Evolutionary conservation across 2,329 filamentous ascomycete genomes (phyloP).

Genomic region (Phaeosphaeriaceae sp.): DNA sequence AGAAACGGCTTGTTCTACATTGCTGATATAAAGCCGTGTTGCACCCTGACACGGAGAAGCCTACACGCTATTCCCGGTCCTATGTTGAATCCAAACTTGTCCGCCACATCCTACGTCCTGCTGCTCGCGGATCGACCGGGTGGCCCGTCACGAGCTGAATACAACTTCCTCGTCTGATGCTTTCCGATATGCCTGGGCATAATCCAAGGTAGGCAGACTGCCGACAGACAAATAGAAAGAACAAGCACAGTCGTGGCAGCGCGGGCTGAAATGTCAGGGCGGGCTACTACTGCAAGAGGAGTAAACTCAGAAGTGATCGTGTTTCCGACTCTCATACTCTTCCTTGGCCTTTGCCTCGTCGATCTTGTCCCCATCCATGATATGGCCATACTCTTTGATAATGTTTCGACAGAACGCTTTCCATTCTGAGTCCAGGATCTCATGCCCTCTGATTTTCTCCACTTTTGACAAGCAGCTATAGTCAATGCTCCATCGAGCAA

Average conservation of each 20-base stretch:
- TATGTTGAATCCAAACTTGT: neutral
- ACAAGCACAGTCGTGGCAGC: neutral
- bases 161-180: too few relatives aligned
- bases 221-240: neutral
- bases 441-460: conserved; percentile 50
- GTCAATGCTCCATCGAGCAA: conserved; percentile 55
- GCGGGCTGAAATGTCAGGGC: neutral
- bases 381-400: conserved; percentile 46
- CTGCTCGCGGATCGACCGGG: neutral
- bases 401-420: conserved; percentile 63
- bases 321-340: conserved; percentile 1
- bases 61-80: neutral
- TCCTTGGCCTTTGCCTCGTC: conserved; percentile 13
- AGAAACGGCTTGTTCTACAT: too few relatives aligned
- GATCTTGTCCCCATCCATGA: conserved; percentile 14
- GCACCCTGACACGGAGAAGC: neutral
- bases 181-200: neutral
- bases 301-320: neutral
- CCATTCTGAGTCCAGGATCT: conserved; percentile 65
- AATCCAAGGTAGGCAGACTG: neutral
- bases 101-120: neutral
- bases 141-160: neutral
- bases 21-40: too few relatives aligned
- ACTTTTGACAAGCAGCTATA: conserved; percentile 49
- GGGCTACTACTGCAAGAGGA: neutral